Evolutionary conservation across 2,329 filamentous ascomycete species (phyloP).

Genomic region (Pseudogymnoascus sp.): DNA sequence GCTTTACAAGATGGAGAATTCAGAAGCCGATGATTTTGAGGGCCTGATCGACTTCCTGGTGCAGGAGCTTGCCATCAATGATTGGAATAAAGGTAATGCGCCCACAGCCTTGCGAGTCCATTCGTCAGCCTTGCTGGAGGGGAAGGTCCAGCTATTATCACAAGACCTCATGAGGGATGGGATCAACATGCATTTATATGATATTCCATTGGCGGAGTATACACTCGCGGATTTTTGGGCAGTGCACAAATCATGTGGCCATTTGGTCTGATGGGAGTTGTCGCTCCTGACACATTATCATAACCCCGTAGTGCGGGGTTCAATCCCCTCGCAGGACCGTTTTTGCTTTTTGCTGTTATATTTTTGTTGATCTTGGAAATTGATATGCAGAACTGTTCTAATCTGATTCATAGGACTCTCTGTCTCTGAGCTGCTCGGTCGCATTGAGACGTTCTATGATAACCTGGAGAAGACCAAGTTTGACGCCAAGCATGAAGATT

Average conservation of each 20-base stretch:
- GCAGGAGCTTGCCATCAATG: constrained; percentile 4
- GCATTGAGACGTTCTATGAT: constrained; percentile 8
- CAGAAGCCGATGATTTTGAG: constrained; percentile 5
- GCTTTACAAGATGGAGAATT: constrained; percentile 1
- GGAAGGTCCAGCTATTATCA: background rate
- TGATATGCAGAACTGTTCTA: background rate
- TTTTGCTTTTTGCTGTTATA: background rate
- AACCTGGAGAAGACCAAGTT: background rate
- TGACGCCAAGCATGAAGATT: background rate
- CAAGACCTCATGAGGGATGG: background rate
- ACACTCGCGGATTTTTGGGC: background rate
- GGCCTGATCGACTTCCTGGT: constrained; percentile 7
- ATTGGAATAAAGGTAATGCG: constrained; percentile 8
- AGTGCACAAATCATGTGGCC: background rate
- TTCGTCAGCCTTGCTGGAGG: constrained; percentile 7
- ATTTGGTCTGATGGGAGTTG: background rate
- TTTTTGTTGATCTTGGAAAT: background rate
- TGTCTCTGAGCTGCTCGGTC: background rate
- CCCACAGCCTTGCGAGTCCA: constrained; percentile 4
- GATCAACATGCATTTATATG: background rate
- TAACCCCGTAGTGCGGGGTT: constrained; percentile 5
- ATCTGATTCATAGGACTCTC: constrained; percentile 1
- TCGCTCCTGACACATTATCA: background rate
- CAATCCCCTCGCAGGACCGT: constrained; percentile 3
- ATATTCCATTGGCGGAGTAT: background rate